A percentile compares a stretch with the other conserved stretches of the same genome.
Evolutionary conservation across 2,329 filamentous ascomycete genomes (phyloP).

Genomic region (Colletotrichum destructivum): DNA sequence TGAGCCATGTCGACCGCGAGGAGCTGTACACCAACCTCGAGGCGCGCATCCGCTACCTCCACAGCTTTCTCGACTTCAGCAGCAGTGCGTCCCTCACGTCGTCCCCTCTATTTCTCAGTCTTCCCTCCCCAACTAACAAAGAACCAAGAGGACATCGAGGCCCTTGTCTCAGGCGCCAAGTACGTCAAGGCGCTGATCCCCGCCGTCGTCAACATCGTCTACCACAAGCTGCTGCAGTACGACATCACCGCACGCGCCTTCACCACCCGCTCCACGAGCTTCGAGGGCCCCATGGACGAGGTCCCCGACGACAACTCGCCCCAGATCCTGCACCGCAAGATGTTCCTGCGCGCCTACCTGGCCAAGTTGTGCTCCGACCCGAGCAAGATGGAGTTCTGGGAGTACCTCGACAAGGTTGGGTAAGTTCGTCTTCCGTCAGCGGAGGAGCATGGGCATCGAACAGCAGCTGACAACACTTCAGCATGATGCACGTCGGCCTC

Average conservation of each 20-base stretch:
- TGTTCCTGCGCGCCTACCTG: slow-evolving; percentile 83
- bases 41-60: slow-evolving; percentile 79
- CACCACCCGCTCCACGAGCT: slow-evolving; percentile 73
- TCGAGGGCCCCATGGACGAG: slow-evolving; percentile 77
- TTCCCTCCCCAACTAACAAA: background rate
- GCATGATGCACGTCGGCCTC: slow-evolving; percentile 86
- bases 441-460: background rate
- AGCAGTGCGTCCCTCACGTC: slow-evolving; percentile 65
- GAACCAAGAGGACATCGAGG: slow-evolving; percentile 78
- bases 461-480: slow-evolving; percentile 47
- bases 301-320: slow-evolving; percentile 77
- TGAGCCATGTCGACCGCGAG: slow-evolving; percentile 77
- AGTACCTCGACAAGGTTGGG: slow-evolving; percentile 88
- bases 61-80: slow-evolving; percentile 83
- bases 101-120: slow-evolving; percentile 11
- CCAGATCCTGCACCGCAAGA: slow-evolving; percentile 83
- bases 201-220: slow-evolving; percentile 87
- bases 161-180: slow-evolving; percentile 77
- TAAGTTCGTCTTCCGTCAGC: slow-evolving; percentile 46
- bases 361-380: slow-evolving; percentile 82
- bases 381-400: slow-evolving; percentile 83
- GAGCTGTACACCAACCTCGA: slow-evolving; percentile 81
- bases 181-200: slow-evolving; percentile 88
- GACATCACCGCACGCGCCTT: slow-evolving; percentile 88
- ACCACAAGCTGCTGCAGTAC: slow-evolving; percentile 84